Percentiles rank a stretch among this genome's conserved stretches.
Conservation (phyloP, 352 stramenopile species). For the Pythium angustatum region DNA sequence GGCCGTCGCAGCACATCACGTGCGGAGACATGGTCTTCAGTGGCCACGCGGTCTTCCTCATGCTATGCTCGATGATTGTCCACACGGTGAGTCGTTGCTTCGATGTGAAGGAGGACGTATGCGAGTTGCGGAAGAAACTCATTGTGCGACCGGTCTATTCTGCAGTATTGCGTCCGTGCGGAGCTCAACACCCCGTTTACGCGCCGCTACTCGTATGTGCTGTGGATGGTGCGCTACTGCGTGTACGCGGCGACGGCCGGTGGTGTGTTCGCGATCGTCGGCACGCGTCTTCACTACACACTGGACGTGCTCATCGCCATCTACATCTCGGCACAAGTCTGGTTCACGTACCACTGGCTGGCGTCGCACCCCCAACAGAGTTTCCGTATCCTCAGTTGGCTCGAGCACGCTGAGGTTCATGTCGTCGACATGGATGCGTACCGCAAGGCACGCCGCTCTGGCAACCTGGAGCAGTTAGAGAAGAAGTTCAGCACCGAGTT, state of each 20-base stretch:
- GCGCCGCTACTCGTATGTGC: slow-evolving; percentile 61
- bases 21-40: slow-evolving; percentile 91
- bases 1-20: slow-evolving; percentile 85
- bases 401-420: slow-evolving; percentile 80
- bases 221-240: slow-evolving; percentile 84
- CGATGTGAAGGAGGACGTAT: background rate
- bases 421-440: slow-evolving; percentile 82
- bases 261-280: slow-evolving; percentile 83
- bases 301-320: slow-evolving; percentile 86
- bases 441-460: slow-evolving; percentile 66
- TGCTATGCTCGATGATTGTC: slow-evolving; percentile 82
- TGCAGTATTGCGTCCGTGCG: slow-evolving; percentile 71
- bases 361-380: slow-evolving; percentile 55
- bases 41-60: slow-evolving; percentile 83
- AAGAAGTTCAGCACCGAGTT: slow-evolving; percentile 28
- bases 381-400: slow-evolving; percentile 76
- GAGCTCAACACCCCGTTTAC: slow-evolving; percentile 89
- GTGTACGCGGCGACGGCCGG: slow-evolving; percentile 64
- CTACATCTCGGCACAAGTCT: slow-evolving; percentile 85
- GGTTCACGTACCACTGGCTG: slow-evolving; percentile 86
- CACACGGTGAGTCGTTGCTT: slow-evolving; percentile 51
- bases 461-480: slow-evolving; percentile 35
- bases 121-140: too few relatives aligned
- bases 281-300: slow-evolving; percentile 86
- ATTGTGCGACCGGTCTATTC: too few relatives aligned